phyloP scores from a whole-genome alignment of 192 early-diverging fungal species.

The Allomyces macrogynus region DNA sequence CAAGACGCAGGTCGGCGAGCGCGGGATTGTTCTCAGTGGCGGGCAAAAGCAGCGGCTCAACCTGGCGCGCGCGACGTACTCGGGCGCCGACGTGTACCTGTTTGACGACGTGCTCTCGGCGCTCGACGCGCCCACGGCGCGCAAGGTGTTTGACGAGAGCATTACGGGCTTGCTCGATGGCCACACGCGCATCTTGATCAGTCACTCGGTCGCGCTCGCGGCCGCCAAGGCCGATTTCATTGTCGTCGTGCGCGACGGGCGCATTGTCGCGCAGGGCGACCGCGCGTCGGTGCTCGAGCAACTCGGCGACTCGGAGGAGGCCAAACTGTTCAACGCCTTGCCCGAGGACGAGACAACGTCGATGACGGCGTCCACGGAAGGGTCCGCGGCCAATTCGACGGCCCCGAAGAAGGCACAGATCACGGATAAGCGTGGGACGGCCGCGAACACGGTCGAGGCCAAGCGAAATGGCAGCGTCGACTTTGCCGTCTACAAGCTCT shows the following conservation, averaged over 20 bases:
- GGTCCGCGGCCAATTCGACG: not conserved
- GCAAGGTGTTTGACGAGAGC: constrained; percentile 52
- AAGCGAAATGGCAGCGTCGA: constrained; percentile 44
- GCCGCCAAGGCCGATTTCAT: constrained; percentile 13
- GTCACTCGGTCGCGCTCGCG: constrained; percentile 49
- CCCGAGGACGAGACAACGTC: not conserved
- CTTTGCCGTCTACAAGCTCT: constrained; percentile 52
- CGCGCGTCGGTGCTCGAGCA: not conserved
- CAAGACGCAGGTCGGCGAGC: constrained; percentile 41
- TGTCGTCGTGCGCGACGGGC: constrained; percentile 39
- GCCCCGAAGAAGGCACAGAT: not conserved
- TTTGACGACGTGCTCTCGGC: constrained; percentile 17
- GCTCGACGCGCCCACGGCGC: constrained; percentile 85
- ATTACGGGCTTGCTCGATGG: constrained; percentile 34
- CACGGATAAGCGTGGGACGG: not conserved
- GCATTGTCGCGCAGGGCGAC: constrained; percentile 10
- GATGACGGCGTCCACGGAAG: not conserved
- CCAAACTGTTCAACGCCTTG: not conserved
- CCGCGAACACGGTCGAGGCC: not conserved
- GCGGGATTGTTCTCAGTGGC: constrained; percentile 41
- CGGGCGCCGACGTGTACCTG: not conserved
- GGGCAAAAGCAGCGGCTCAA: constrained; percentile 53
- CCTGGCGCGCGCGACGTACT: not conserved
- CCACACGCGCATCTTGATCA: constrained; percentile 74
- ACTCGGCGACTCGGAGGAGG: constrained; percentile 1